Conservation (phyloP, 192 early-diverging fungal species). For the Phlyctochytrium bullatum region DNA sequence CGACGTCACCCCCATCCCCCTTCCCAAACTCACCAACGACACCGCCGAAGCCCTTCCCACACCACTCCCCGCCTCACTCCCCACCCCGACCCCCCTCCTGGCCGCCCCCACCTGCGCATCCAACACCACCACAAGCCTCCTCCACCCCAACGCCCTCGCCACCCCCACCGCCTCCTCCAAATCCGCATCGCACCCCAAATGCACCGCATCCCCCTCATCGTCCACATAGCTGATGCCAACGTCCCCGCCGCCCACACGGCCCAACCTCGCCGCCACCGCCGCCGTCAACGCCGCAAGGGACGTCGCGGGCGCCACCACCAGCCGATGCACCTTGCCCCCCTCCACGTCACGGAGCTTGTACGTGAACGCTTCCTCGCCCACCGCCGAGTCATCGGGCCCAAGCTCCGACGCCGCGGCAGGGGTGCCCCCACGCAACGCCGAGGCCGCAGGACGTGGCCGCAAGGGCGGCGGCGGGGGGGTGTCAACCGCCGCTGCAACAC, state of each 20-base stretch:
- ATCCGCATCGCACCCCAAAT: conserved; percentile 77
- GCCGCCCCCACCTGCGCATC: conserved; percentile 4
- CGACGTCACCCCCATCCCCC: not conserved
- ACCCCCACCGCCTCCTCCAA: conserved; percentile 81
- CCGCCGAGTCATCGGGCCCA: not conserved
- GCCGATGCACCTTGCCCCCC: conserved; percentile 27
- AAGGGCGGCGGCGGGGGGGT: not conserved
- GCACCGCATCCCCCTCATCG: conserved; percentile 90
- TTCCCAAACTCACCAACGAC: not conserved
- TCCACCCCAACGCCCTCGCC: conserved; percentile 68
- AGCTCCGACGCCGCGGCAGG: too few species aligned
- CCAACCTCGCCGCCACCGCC: not conserved
- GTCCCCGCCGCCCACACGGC: not conserved
- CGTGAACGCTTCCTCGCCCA: not conserved
- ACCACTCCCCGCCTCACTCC: not conserved
- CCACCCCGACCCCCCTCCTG: not conserved
- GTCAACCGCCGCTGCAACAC: not conserved
- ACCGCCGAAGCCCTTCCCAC: not conserved
- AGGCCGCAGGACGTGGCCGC: too few species aligned
- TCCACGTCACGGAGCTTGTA: conserved; percentile 33
- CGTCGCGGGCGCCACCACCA: conserved; percentile 6
- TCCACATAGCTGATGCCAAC: conserved; percentile 67
- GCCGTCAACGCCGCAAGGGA: not conserved
- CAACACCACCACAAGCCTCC: conserved; percentile 65
- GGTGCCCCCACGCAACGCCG: not conserved